phyloP scores from a whole-genome alignment of 495 filamentous ascomycete genomes.

The Aspergillus sclerotiicarbonarius region DNA sequence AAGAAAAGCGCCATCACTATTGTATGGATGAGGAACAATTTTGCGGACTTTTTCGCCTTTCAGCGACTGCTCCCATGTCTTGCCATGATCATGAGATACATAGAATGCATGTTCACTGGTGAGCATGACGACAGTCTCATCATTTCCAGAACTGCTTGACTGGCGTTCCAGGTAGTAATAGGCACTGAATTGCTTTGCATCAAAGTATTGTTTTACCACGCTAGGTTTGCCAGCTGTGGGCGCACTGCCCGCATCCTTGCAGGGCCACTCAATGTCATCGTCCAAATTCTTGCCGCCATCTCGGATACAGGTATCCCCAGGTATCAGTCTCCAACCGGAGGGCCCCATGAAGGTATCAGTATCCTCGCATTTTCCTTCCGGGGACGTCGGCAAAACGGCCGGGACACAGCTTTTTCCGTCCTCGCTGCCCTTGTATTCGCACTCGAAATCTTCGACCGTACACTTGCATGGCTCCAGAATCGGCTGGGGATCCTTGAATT shows the following conservation, averaged over 20 bases:
- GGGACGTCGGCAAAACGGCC: slow-evolving; percentile 46
- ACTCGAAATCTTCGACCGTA: slow-evolving; percentile 82
- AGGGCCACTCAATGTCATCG: slow-evolving; percentile 46
- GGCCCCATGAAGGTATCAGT: slow-evolving; percentile 73
- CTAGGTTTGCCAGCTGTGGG: slow-evolving; percentile 61
- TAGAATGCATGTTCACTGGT: slow-evolving; percentile 63
- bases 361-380: slow-evolving; percentile 64
- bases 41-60: slow-evolving; percentile 59
- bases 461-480: slow-evolving; percentile 73
- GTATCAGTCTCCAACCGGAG: slow-evolving; percentile 89
- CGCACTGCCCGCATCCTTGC: slow-evolving; percentile 43
- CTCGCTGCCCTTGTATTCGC: slow-evolving; percentile 76
- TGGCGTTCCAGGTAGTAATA: slow-evolving; percentile 85
- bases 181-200: slow-evolving; percentile 47
- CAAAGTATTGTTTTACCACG: slow-evolving; percentile 55
- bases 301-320: slow-evolving; percentile 81
- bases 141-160: slow-evolving; percentile 56
- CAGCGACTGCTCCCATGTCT: slow-evolving; percentile 69
- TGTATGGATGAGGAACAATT: slow-evolving; percentile 73
- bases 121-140: slow-evolving; percentile 85
- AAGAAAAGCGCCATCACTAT: slow-evolving; percentile 83
- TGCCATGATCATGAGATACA: slow-evolving; percentile 80
- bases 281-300: slow-evolving; percentile 46
- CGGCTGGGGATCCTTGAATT: slow-evolving; percentile 71
- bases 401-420: slow-evolving; percentile 64